A percentile compares a stretch with the other conserved stretches of the same genome.
Conservation (phyloP, 768 basidiomycete species). For the Lentinus tigrinus region DNA sequence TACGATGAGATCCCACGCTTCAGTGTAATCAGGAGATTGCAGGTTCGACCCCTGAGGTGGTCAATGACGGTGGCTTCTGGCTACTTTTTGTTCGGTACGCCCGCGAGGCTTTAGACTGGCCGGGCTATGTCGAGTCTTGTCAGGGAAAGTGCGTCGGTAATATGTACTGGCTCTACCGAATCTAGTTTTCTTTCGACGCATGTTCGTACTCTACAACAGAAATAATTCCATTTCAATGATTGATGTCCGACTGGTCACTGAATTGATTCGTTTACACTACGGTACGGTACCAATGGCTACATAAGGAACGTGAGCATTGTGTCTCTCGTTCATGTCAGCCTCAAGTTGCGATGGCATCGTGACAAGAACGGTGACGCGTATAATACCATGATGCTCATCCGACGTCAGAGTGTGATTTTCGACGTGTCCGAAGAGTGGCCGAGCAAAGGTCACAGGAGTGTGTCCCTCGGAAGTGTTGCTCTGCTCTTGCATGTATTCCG, state of each 20-base stretch:
- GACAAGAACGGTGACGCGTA: background rate
- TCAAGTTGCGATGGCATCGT: background rate
- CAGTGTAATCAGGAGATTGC: conserved; percentile 92
- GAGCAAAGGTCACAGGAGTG: too few relatives aligned
- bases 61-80: conserved; percentile 36
- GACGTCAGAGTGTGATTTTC: background rate
- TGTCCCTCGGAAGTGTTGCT: too few relatives aligned
- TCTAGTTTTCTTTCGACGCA: too few relatives aligned
- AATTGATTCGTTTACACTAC: too few relatives aligned
- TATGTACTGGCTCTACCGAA: too few relatives aligned
- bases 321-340: background rate
- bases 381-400: background rate
- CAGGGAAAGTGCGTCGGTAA: too few relatives aligned
- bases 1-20: conserved; percentile 14
- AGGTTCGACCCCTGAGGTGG: conserved; percentile 91
- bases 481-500: background rate
- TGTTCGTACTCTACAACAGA: too few relatives aligned
- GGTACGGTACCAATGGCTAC: background rate
- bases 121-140: background rate
- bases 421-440: background rate
- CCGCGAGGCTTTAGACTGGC: background rate
- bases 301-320: background rate
- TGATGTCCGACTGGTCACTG: too few relatives aligned
- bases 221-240: too few relatives aligned
- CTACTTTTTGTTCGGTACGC: background rate